phyloP scores from a whole-genome alignment of 2,329 filamentous ascomycete genomes.

The Cryphonectria parasitica region DNA sequence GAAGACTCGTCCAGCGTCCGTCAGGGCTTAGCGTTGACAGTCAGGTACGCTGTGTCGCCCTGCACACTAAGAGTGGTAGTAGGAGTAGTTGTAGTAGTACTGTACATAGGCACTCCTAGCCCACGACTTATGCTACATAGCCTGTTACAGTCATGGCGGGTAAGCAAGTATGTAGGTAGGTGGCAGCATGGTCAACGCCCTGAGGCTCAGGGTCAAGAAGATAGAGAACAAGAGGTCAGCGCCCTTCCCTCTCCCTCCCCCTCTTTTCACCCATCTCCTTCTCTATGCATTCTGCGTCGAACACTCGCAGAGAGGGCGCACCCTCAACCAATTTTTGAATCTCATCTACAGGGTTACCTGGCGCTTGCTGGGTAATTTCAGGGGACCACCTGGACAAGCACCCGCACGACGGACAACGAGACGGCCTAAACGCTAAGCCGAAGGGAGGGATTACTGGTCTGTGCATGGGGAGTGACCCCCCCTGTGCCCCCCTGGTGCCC shows the following conservation, averaged over 20 bases:
- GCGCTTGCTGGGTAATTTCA: conserved; percentile 3
- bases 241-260: too few species aligned
- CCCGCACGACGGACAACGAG: conserved; percentile 1
- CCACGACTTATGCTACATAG: neutral
- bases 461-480: neutral
- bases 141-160: neutral
- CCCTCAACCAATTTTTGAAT: neutral
- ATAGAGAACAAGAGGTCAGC: too few species aligned
- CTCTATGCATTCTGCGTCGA: too few species aligned
- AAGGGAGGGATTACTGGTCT: neutral
- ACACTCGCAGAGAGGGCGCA: neutral
- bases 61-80: neutral
- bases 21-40: conserved; percentile 7
- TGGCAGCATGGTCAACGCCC: neutral
- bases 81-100: neutral
- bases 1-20: conserved; percentile 9
- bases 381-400: conserved; percentile 7
- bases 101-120: neutral
- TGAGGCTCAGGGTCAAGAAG: conserved; percentile 8
- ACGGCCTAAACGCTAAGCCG: neutral
- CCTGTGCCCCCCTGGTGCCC: neutral
- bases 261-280: too few species aligned
- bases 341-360: conserved; percentile 12
- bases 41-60: conserved; percentile 2
- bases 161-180: neutral